Base-by-base conservation (phyloP, 1,284 basidiomycete species). In the Pseudozyma sp. region DNA sequence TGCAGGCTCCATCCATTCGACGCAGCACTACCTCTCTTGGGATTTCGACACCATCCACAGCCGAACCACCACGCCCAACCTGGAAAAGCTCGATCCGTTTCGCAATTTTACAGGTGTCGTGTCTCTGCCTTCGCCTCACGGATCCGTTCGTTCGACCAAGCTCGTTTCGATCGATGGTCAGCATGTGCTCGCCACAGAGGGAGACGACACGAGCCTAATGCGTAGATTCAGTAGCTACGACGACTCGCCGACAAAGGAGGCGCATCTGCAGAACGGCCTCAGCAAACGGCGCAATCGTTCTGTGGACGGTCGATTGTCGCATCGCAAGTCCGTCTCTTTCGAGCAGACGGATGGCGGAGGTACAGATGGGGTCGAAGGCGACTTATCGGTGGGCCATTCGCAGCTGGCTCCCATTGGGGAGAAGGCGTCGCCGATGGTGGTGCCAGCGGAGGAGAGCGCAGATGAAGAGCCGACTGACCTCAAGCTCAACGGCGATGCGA, bases 291-390 rank as follows among this genome's bases (percentile, higher is more conserved):
- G 73, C 29, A 51, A 53, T 31, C 68, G 73, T 7, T 69, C 72
- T 9, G 49, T 19, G n/a, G 75, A 75, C 19, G 62, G 24, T 1
- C 14, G 57, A 6, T 24, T 68, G 46, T 47, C 50, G 13, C 70
- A 72, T 48, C 71, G 72, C 52, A 77, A 71, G 60, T 77, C 75
- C 29, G 72, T 77, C 31, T 77, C 75, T n/a, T 77, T 77, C 29
- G 75, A 75, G 6, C 34, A 43, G 3, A 31, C 44, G 7, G 66
- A 61, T 33, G 52, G 39, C 40, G 34, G 29, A 1, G 34, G 37
- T 37, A 54, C 45, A 45, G 37, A 34, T 4, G 56, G 60, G 50
- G 53, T 24, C 43, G 64, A 59, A 3, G 37, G 31, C 4, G 45
- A 35, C 3, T 44, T 35, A 14, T 30, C 46, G 0, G 42, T 39